Conservation (phyloP, 2,329 filamentous ascomycete genomes). For the Pseudocercospora macadamiae region DNA sequence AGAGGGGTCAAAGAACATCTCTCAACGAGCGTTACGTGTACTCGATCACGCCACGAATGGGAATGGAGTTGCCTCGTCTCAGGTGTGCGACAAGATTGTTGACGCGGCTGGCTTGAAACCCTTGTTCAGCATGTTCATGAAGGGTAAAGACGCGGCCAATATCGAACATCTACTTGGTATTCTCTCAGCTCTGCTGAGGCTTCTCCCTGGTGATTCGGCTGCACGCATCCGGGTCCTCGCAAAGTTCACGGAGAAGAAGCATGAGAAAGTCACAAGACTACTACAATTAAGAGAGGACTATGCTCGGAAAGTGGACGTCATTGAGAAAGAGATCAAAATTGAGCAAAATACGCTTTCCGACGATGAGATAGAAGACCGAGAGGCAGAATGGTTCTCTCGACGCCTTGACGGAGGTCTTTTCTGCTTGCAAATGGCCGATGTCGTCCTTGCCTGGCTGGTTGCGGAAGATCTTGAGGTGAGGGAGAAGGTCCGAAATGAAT, state of each 20-base stretch:
- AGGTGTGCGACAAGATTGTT: conserved; percentile 75
- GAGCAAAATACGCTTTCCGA: conserved; percentile 59
- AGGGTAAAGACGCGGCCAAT: conserved; percentile 68
- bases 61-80: conserved; percentile 44
- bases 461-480: conserved; percentile 83
- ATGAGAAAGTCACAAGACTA: conserved; percentile 78
- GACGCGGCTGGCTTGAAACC: conserved; percentile 84
- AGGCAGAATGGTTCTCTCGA: conserved; percentile 72
- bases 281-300: conserved; percentile 73
- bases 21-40: conserved; percentile 72
- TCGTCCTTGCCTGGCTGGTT: conserved; percentile 84
- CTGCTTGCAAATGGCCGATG: conserved; percentile 79
- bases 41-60: conserved; percentile 79
- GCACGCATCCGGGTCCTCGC: conserved; percentile 81
- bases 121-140: conserved; percentile 85
- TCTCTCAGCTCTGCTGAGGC: conserved; percentile 78
- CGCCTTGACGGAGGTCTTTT: conserved; percentile 84
- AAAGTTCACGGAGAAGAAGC: conserved; percentile 95
- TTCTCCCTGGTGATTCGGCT: conserved; percentile 75
- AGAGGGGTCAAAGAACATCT: conserved; percentile 83
- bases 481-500: conserved; percentile 62
- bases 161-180: conserved; percentile 83
- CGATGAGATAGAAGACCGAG: conserved; percentile 64
- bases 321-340: conserved; percentile 64
- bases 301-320: conserved; percentile 60